Base-by-base conservation (phyloP, 768 basidiomycete genomes). In the Hygrocybe punicea region DNA sequence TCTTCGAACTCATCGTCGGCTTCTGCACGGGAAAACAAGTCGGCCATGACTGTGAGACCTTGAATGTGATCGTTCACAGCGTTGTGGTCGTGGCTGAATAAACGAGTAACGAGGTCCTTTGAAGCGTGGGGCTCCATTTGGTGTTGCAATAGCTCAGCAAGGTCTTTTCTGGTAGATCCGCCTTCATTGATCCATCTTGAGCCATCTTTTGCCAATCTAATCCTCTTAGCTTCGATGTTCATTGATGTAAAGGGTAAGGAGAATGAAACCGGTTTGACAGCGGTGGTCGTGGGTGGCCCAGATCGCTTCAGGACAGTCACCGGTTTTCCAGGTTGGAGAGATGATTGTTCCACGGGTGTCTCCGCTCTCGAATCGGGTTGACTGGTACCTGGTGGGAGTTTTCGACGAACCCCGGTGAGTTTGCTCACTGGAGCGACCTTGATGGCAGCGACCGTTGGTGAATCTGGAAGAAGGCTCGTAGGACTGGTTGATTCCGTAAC, bases 51-150 rank as follows among this genome's bases (percentile, higher is more conserved):
- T 6, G 81, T 76, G 52, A 98, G 71, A 6, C 90, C 96, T n/a
- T 78, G 76, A 53, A 96, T 80, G 65, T 90, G 86, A 68, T 98
- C 97, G 63, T 93, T 95, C 61, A 98, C 87, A 6, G 94, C 92
- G 62, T 89, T 91, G 69, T 98, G 97, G 64, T 97, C 97, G 58
- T 89, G 91, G 66, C 96, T 98, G 76, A 98, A 99, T 25, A 99
- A 77, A 25, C 83, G 83, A 4, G 82, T 71, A 11, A 89, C 70
- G 2, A 98, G 73, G 2, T 94, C 89, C 59, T 87, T 85, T 3
- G 89, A 88, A 6, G 83, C 79, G 64, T 89, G 82, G 8, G 85
- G 80, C 62, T 95, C 93, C 93, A 98, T 98, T 71, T 99, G 97
- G 60, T 80, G 83, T 63, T 92, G 89, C 48, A 98, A 76, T 11